phyloP scores from a whole-genome alignment of 441 rosid genomes.

The Macaranga tanarius region DNA sequence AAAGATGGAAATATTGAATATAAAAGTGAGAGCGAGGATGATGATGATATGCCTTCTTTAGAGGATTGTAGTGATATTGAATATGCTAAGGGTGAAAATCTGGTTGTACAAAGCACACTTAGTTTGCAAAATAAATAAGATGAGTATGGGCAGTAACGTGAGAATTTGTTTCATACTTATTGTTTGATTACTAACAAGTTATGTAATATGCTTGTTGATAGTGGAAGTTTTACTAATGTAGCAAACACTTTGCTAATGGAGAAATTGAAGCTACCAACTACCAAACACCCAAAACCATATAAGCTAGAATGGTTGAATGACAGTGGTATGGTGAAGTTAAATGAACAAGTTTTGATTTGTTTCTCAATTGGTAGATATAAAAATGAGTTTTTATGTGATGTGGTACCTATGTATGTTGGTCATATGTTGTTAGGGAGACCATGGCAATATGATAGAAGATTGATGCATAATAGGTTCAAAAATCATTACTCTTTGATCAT shows the following conservation, averaged over 20 bases:
- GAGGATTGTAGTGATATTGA: too few species aligned
- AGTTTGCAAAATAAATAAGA: not conserved
- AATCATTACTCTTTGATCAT: not conserved
- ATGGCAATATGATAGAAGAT: not conserved
- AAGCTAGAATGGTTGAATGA: too few species aligned
- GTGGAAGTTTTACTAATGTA: not conserved
- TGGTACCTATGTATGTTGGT: not conserved
- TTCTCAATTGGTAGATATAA: not conserved
- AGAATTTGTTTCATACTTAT: not conserved
- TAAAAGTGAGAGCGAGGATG: too few species aligned
- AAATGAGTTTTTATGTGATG: not conserved
- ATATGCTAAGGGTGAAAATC: not conserved
- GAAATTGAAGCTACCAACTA: not conserved
- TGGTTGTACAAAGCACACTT: not conserved
- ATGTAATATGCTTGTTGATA: too few species aligned
- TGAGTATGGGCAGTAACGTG: not conserved
- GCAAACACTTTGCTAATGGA: too few species aligned
- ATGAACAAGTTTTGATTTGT: not conserved
- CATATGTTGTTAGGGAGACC: too few species aligned
- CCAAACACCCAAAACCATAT: not conserved
- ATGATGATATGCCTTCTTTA: too few species aligned
- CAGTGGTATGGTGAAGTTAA: not conserved
- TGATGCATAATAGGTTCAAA: not conserved
- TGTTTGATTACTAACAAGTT: not conserved
- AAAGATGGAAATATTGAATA: too few species aligned